Evolutionary conservation across 1,284 basidiomycete species (phyloP).

Genomic region (Apiotrichum gamsii): DNA sequence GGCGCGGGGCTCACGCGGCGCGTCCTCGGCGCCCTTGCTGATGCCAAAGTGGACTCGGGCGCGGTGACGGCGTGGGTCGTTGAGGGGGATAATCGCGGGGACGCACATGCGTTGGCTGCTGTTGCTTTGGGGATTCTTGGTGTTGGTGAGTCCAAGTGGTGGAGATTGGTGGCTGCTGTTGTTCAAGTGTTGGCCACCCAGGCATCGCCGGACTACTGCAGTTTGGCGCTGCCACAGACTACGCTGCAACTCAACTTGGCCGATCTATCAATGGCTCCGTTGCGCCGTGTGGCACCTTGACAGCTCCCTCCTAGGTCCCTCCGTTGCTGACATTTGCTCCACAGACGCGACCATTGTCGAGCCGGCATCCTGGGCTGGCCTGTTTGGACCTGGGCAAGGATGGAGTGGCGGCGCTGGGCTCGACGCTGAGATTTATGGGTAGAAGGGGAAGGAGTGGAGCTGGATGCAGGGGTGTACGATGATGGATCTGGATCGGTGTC

Average conservation of each 20-base stretch:
- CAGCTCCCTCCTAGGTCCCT: too few relatives aligned
- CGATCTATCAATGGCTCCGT: too few relatives aligned
- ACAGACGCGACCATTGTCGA: constrained; percentile 24
- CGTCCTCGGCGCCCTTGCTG: constrained; percentile 53
- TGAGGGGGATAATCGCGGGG: constrained; percentile 70
- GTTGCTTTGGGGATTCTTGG: constrained; percentile 53
- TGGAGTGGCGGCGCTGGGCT: constrained; percentile 40
- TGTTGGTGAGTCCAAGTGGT: constrained; percentile 22
- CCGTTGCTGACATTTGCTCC: background rate
- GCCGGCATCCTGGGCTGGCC: constrained; percentile 38
- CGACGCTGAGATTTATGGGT: constrained; percentile 45
- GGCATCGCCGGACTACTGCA: too few relatives aligned
- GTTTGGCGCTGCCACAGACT: too few relatives aligned
- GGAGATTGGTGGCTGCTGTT: background rate
- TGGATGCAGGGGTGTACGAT: too few relatives aligned
- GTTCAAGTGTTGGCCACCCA: too few relatives aligned
- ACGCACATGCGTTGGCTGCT: constrained; percentile 60
- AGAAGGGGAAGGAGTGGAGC: too few relatives aligned
- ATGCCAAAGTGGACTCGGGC: constrained; percentile 23
- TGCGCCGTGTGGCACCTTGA: too few relatives aligned
- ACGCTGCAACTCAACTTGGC: too few relatives aligned
- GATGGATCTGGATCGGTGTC: background rate
- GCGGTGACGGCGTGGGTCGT: constrained; percentile 54
- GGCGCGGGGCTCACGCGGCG: constrained; percentile 66
- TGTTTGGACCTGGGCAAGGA: constrained; percentile 40